These are phyloP conservation scores for Yarrowia hollandica DNA, from an alignment of 805 yeast genomes.

Conservation along the genomic window DNA sequence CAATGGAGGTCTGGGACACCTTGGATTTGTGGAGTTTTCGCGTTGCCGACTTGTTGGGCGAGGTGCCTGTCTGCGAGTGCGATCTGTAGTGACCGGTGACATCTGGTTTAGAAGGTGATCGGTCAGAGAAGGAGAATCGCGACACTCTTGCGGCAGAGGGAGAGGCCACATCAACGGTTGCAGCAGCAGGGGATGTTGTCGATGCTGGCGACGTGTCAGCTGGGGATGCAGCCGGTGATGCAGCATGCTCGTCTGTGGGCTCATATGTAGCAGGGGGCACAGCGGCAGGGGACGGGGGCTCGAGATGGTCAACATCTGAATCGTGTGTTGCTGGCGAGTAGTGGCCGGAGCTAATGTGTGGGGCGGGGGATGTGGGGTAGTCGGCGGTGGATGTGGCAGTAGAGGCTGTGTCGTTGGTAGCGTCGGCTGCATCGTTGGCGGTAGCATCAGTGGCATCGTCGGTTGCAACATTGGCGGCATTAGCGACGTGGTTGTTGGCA, in stretches of 20 bases:
- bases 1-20: slow-evolving; percentile 19
- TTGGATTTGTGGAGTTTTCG: slow-evolving; percentile 18
- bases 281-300: neutral
- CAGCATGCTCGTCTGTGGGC: too few species aligned
- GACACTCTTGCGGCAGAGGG: neutral
- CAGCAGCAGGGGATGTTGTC: neutral
- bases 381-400: too few species aligned
- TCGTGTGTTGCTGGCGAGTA: slow-evolving; percentile 4
- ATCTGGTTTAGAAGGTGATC: slow-evolving; percentile 1
- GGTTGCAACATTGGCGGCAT: too few species aligned
- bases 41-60: slow-evolving; percentile 10
- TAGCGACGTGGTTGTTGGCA: too few species aligned
- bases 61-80: slow-evolving; percentile 16
- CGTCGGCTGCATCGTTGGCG: too few species aligned
- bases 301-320: neutral
- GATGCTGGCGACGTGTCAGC: too few species aligned
- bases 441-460: too few species aligned
- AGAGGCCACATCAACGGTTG: neutral
- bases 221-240: neutral
- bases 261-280: too few species aligned
- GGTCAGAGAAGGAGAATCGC: slow-evolving; percentile 23
- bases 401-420: too few species aligned
- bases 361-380: too few species aligned
- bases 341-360: too few species aligned
- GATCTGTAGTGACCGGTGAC: slow-evolving; percentile 24